Percentiles rank a stretch among this genome's conserved stretches.
phyloP scores from a whole-genome alignment of 805 yeast genomes.

The Candida silvatica region DNA sequence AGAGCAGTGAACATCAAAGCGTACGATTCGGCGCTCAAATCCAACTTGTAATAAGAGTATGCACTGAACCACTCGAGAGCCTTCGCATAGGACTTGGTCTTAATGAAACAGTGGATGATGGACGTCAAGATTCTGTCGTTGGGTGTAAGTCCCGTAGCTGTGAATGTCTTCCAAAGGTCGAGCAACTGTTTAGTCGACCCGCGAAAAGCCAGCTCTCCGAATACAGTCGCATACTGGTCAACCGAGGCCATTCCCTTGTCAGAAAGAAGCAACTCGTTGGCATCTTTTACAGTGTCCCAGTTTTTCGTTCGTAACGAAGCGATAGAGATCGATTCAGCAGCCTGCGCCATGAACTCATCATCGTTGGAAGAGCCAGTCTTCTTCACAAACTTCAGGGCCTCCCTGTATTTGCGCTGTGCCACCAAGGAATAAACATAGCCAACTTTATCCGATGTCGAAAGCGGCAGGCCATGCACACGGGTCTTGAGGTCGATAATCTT shows the following conservation, averaged over 20 bases:
- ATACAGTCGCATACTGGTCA: slow-evolving; percentile 50
- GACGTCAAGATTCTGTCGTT: slow-evolving; percentile 33
- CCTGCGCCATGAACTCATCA: slow-evolving; percentile 8
- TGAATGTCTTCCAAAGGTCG: slow-evolving; percentile 34
- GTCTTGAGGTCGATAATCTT: background rate
- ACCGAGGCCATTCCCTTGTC: slow-evolving; percentile 42
- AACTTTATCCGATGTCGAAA: slow-evolving; percentile 11
- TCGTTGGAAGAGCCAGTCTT: slow-evolving; percentile 2
- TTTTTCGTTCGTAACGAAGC: slow-evolving; percentile 12
- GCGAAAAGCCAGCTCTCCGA: slow-evolving; percentile 55
- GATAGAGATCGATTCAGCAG: slow-evolving; percentile 11
- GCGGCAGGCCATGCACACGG: background rate
- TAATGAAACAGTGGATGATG: slow-evolving; percentile 33
- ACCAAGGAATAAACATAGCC: slow-evolving; percentile 12
- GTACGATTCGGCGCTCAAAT: slow-evolving; percentile 23
- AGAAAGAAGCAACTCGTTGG: slow-evolving; percentile 49
- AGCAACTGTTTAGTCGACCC: slow-evolving; percentile 29
- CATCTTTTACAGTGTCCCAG: slow-evolving; percentile 47
- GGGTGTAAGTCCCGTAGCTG: slow-evolving; percentile 39
- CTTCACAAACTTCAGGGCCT: slow-evolving; percentile 7
- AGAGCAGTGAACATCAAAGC: slow-evolving; percentile 26
- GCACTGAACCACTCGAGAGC: slow-evolving; percentile 29
- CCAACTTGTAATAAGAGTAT: slow-evolving; percentile 23
- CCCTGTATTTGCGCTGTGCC: slow-evolving; percentile 5
- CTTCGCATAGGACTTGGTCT: slow-evolving; percentile 26